Evolutionary conservation across 2,329 filamentous ascomycete genomes (phyloP), one percentile per base, ranked within the genome.

Genomic region (Malbranchea zuffiana): DNA sequence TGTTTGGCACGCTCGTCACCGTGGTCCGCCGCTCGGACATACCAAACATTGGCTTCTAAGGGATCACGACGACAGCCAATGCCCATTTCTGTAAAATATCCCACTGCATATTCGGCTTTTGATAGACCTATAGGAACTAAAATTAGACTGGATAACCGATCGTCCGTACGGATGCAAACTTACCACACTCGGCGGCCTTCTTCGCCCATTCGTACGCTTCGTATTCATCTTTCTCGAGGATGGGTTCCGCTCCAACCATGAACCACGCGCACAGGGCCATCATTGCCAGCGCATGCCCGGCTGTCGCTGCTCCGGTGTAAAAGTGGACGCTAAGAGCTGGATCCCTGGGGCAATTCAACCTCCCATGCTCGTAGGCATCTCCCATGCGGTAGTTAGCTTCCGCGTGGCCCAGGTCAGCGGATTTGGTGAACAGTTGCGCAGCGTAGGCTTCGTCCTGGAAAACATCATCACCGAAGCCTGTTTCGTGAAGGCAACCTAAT

Each of bases 211-310:
- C 87, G 53, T 92, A 96, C 6, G 90, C 90, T 60, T 98, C 90
- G 48, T 81, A 80, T 58, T 96, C 88, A 51, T 98, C 88, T 61
- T 90, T 94, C 43, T 94, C 87, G 15, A 98, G 65, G 10, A 96
- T 77, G 0, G 87, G 86, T 48, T 87, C 82, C 1, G 90, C 90
- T 7, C 90, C 90, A 26, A 96, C 82, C 71, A 96, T 82, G 59
- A 96, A 98, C 90, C 90, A 98, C 7, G 90, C 90, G 61, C 90
- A 98, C 6, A 98, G 69, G 3, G 88, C 88, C 87, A 98, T 94
- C 86, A 96, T 96, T 32, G 86, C 88, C 32, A 78, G 73, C 0
- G 86, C 71, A 52, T 95, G 82, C 1, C 84, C 85, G 30, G 73
- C 71, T 52, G 93, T 82, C 2, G 90, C 90, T 8, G 90, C 88